These are phyloP conservation scores for Termitomyces sp. DNA, from an alignment of 768 basidiomycete genomes.

Conservation along the genomic window DNA sequence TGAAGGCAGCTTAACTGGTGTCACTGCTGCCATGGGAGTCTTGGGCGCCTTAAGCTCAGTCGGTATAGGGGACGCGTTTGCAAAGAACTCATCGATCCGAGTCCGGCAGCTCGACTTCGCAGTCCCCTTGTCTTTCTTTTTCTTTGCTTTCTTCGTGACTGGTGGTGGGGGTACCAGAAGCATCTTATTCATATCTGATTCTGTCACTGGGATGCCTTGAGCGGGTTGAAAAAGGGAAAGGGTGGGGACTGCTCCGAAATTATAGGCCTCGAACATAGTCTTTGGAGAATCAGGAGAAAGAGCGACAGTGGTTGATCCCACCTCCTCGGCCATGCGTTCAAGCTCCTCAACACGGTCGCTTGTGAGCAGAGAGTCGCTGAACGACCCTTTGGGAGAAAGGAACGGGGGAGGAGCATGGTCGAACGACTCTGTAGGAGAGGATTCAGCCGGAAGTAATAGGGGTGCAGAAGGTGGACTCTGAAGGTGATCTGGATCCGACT, in stretches of 20 bases:
- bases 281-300: constrained; percentile 33
- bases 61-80: not conserved
- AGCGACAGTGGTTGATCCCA: constrained; percentile 29
- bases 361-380: constrained; percentile 34
- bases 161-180: constrained; percentile 55
- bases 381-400: constrained; percentile 60
- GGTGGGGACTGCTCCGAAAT: not conserved
- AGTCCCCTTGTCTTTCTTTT: constrained; percentile 23
- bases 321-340: constrained; percentile 69
- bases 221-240: not conserved
- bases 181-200: constrained; percentile 44
- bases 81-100: constrained; percentile 26
- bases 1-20: constrained; percentile 24
- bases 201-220: not conserved
- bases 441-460: not conserved
- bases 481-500: not conserved
- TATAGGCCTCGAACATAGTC: not conserved
- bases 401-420: constrained; percentile 66
- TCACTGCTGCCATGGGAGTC: constrained; percentile 45
- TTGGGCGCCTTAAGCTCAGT: constrained; percentile 30
- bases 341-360: constrained; percentile 62
- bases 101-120: constrained; percentile 14
- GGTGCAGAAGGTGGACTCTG: constrained; percentile 5
- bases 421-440: constrained; percentile 23
- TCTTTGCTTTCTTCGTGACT: constrained; percentile 28